phyloP scores from a whole-genome alignment of 352 stramenopile species.

The Phytophthora syringae region DNA sequence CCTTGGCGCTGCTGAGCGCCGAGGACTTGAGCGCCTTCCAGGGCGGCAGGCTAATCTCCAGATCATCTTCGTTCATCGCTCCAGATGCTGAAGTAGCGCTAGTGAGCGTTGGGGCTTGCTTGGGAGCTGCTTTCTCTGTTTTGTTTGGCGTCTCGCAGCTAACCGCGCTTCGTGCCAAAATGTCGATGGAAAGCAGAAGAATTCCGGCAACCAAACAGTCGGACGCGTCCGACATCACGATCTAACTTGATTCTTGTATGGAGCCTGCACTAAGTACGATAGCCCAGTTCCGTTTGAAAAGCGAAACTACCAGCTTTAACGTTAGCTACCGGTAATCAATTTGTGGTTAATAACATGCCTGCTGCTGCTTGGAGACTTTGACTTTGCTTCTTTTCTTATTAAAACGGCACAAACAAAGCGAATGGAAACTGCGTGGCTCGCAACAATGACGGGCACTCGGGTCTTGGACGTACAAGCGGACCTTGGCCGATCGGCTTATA shows the following conservation, averaged over 20 bases:
- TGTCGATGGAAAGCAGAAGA: not conserved
- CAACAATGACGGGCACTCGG: slow-evolving; percentile 1
- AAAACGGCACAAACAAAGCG: slow-evolving; percentile 18
- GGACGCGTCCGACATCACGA: not conserved
- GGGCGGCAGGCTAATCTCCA: slow-evolving; percentile 11
- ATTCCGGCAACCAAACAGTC: slow-evolving; percentile 8
- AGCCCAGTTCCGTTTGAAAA: too few species aligned
- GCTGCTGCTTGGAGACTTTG: not conserved
- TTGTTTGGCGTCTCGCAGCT: not conserved
- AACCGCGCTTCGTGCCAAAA: not conserved
- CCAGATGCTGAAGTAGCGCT: not conserved
- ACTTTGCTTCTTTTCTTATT: slow-evolving; percentile 11
- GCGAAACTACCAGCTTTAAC: too few species aligned
- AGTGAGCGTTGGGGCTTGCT: not conserved
- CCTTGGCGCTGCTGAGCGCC: slow-evolving; percentile 20
- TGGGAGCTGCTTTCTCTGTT: not conserved
- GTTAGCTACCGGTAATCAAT: too few species aligned
- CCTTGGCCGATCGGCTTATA: slow-evolving; percentile 9
- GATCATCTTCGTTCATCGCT: slow-evolving; percentile 18
- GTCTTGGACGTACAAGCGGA: slow-evolving; percentile 10
- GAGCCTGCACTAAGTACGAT: too few species aligned
- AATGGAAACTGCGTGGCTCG: slow-evolving; percentile 7
- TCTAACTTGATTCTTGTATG: not conserved
- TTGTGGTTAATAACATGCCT: slow-evolving; percentile 33
- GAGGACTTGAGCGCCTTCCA: slow-evolving; percentile 35